These are phyloP conservation scores for Beauveria caledonica DNA, from an alignment of 2,329 filamentous ascomycete species.

Conservation along the genomic window DNA sequence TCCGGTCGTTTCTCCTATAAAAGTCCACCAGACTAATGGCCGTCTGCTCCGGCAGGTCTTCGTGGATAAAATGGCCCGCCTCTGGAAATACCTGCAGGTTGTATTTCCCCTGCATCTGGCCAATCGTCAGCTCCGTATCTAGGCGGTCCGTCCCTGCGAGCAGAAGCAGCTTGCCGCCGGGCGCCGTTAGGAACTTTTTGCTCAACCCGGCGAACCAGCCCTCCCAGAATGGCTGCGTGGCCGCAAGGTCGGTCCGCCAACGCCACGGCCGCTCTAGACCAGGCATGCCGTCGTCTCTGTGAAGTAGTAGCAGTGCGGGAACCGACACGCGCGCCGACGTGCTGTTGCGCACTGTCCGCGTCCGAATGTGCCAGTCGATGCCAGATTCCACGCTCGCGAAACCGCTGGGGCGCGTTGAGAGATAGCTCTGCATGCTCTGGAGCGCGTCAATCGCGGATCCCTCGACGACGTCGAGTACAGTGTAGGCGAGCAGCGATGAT, in stretches of 20 bases:
- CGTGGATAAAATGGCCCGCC: conserved; percentile 93
- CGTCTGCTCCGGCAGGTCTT: conserved; percentile 86
- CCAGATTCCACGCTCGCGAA: conserved; percentile 73
- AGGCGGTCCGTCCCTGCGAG: conserved; percentile 84
- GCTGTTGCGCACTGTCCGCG: conserved; percentile 75
- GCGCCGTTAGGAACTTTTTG: conserved; percentile 74
- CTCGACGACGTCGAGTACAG: conserved; percentile 90
- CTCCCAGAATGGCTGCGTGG: conserved; percentile 87
- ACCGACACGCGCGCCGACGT: conserved; percentile 82
- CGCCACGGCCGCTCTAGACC: conserved; percentile 50
- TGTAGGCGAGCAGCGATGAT: conserved; percentile 67
- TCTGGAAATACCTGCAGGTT: conserved; percentile 90
- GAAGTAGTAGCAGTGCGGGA: conserved; percentile 50
- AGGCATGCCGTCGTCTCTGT: conserved; percentile 13
- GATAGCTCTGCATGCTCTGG: conserved; percentile 86
- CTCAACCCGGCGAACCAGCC: conserved; percentile 87
- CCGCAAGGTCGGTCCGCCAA: conserved; percentile 78
- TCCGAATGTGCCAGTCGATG: conserved; percentile 90
- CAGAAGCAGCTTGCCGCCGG: conserved; percentile 75
- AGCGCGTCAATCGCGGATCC: conserved; percentile 92
- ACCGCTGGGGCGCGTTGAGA: conserved; percentile 68
- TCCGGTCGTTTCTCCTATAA: conserved; percentile 82
- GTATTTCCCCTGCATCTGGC: conserved; percentile 98
- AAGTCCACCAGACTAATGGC: conserved; percentile 83
- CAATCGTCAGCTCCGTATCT: conserved; percentile 88